Evolutionary conservation across 257 asterid genomes (phyloP), one percentile per base, ranked within the genome.

Genomic region (Nicotiana tabacum): DNA sequence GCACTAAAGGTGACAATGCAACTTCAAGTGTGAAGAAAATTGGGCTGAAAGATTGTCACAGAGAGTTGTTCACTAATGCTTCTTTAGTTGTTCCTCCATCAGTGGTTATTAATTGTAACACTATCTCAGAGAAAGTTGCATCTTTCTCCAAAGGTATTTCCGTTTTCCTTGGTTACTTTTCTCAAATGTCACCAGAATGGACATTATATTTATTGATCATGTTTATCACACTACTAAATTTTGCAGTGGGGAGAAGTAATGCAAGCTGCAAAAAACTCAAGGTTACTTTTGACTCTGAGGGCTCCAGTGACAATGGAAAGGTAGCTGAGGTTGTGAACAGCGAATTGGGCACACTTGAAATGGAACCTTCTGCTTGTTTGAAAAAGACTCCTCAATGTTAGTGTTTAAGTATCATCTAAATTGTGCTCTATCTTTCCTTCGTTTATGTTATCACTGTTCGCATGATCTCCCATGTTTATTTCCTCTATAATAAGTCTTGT

Each of bases 341-440:
- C 74, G 87, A 83, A 81, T 86, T 83, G 37, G 74, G 80, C 29
- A 70, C 77, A 57, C 83, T 35, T 69, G 90, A 90, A 85, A 76
- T 66, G 83, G 84, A 83, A 80, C 83, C 88, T 77, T 66, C 81
- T 65, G 43, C 33, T 77, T 82, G 77, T 72, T 77, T 74, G 81
- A 84, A 85, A 84, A 90, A 82, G 88, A 85, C 81, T 16, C 85
- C 89, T 84, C 90, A 91, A 83, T 82, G 97, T 95, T 56, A 86
- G 92, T 53, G 80, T 76, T 76, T 27, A 76, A 15, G 53, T 86
- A 24, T 87, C 81, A 56, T 85, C 37, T 64, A 37, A 78, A 18
- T 16, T 64, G 76, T 62, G 60, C 29, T 72, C 68, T 81, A 33
- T 70, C 58, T 64, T 74, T 77, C 70, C 58, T 37, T 77, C 77